These are phyloP conservation scores for Colletotrichum cordylinicola DNA, from an alignment of 2,329 filamentous ascomycete genomes.

Conservation along the genomic window DNA sequence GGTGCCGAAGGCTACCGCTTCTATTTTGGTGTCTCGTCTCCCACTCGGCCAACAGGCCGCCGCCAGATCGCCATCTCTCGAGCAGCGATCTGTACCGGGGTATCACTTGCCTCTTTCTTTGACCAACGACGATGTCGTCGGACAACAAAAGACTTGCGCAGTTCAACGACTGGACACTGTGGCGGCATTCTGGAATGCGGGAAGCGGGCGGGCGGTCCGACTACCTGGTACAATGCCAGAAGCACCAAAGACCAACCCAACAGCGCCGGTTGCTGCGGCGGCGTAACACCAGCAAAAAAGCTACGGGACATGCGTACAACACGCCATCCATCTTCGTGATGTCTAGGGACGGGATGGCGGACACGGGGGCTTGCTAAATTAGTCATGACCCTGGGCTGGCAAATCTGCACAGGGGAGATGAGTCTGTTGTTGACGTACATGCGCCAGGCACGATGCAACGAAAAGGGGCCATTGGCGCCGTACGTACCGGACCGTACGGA, in stretches of 20 bases:
- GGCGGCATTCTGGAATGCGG: background rate
- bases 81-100: background rate
- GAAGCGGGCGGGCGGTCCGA: background rate
- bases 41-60: background rate
- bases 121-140: background rate
- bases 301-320: background rate
- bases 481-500: background rate
- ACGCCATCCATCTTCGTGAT: background rate
- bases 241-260: background rate
- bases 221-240: background rate
- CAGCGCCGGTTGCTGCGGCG: background rate
- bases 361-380: background rate
- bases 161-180: background rate
- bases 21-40: constrained; percentile 14
- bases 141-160: background rate
- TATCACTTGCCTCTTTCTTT: background rate
- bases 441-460: background rate
- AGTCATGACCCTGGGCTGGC: background rate
- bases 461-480: background rate
- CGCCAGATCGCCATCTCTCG: background rate
- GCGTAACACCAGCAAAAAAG: background rate
- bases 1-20: constrained; percentile 8
- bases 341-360: background rate
- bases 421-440: background rate
- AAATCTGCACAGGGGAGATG: constrained; percentile 2